phyloP scores from a whole-genome alignment of 345 rosid species.

The Syzygium grande region DNA sequence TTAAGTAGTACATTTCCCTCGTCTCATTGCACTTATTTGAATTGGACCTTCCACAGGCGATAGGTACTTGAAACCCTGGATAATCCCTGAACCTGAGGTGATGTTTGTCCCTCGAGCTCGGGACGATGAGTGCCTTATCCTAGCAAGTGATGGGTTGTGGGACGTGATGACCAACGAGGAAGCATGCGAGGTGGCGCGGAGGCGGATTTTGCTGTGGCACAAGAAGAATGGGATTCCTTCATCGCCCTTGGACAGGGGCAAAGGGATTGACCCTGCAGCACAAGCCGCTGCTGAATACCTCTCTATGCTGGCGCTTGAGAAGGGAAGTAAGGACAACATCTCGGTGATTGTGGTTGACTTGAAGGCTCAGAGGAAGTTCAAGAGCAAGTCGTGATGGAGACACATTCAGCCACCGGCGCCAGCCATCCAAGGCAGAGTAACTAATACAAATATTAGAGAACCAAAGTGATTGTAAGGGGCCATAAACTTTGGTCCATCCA shows the following conservation, averaged over 20 bases:
- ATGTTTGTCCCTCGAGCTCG: conserved; percentile 49
- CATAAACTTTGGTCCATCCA: conserved; percentile 62
- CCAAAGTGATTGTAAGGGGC: conserved; percentile 19
- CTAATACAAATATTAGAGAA: conserved; percentile 21
- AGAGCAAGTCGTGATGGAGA: conserved; percentile 40
- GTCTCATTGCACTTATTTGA: background rate
- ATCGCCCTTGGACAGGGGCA: conserved; percentile 42
- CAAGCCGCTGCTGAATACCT: conserved; percentile 83
- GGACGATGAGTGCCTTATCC: conserved; percentile 63
- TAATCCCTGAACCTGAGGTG: conserved; percentile 67
- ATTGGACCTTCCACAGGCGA: conserved; percentile 31
- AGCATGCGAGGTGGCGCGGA: conserved; percentile 64
- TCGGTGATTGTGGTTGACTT: conserved; percentile 82
- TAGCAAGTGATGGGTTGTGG: conserved; percentile 76
- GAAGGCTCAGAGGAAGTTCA: conserved; percentile 81
- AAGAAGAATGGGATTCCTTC: conserved; percentile 50
- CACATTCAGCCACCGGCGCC: conserved; percentile 2
- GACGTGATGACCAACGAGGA: conserved; percentile 69
- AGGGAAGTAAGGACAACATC: conserved; percentile 84
- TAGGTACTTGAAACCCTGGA: conserved; percentile 70
- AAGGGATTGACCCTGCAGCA: conserved; percentile 61
- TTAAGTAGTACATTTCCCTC: background rate
- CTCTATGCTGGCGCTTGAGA: conserved; percentile 59
- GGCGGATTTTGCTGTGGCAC: conserved; percentile 70
- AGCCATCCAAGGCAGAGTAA: conserved; percentile 3